Base-by-base conservation (phyloP, 371 early-diverging fungal genomes). In the Amoeboaphelidium occidentale region DNA sequence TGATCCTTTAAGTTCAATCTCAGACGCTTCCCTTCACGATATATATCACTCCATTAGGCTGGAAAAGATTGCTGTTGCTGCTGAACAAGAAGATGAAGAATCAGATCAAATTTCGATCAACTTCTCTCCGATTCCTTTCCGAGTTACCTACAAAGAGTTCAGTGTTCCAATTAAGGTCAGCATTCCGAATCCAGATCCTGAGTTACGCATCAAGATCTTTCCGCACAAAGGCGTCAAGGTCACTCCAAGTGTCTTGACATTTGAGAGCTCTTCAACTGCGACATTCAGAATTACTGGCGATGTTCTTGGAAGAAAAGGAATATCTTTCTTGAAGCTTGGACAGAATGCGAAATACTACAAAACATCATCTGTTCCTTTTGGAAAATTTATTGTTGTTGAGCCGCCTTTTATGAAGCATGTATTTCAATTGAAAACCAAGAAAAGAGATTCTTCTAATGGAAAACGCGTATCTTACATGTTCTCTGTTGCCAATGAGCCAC, bases 341-440 rank as follows among this genome's bases (percentile, higher is more conserved):
- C 48, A 53, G 0, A 63, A 67, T 23, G 72, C 73, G 20, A 66
- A 61, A 42, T 72, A 72, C 48, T 68, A 70, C 25, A 62, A 72
- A 21, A 68, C 69, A 39, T 69, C 74, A 0, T 58, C 64, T 4
- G n/a, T n/a, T n/a, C n/a, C n/a, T n/a, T n/a, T n/a, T n/a, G 74
- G 74, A 20, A 72, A 74, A 45, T 67, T 63, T 25, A 66, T 79
- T 21, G 68, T 74, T 0, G 67, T 76, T 4, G 79, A 76, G 51
- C 66, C 75, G 2, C 68, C 73, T 17, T 79, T 76, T 52, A 70
- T 79, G 74, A 60, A 72, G 21, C 71, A 74, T 45, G 73, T 72
- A 0, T 75, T 79, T 55, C 75, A 76, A 51, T 59, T 76, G 43
- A 68, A n/a, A n/a, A n/a, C n/a, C n/a, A n/a, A n/a, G n/a, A n/a